Percentiles rank a stretch among this genome's conserved stretches.
Evolutionary conservation across 148 eudicot genomes (phyloP).

Genomic region (Oxyria digyna): DNA sequence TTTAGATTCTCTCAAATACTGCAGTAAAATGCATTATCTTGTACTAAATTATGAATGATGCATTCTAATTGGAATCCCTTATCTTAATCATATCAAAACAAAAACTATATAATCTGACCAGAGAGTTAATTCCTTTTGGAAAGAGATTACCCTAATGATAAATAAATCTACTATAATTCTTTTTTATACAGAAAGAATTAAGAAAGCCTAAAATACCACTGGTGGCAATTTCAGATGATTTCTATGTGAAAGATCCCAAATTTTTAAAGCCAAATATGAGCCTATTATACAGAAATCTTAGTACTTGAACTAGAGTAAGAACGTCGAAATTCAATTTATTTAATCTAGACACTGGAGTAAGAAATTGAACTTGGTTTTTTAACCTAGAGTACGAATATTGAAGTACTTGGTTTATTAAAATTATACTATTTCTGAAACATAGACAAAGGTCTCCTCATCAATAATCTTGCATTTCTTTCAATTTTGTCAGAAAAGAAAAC

Average conservation of each 20-base stretch:
- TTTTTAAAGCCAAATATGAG: neutral
- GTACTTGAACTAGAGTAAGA: neutral
- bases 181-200: too few relatives aligned
- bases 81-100: neutral
- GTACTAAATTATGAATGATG: too few relatives aligned
- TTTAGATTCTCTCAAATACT: neutral
- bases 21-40: too few relatives aligned
- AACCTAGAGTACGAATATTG: neutral
- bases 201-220: neutral
- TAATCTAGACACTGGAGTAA: neutral
- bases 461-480: neutral
- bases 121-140: neutral
- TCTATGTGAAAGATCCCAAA: neutral
- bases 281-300: neutral
- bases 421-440: neutral
- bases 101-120: neutral
- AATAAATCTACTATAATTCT: neutral
- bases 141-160: neutral
- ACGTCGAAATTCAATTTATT: neutral
- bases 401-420: neutral
- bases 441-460: neutral
- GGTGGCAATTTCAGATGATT: neutral
- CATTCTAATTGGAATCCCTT: too few relatives aligned
- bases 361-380: neutral
- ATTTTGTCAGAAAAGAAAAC: neutral